These are phyloP conservation scores for Dryadomyces quercus-mongolicae DNA, from an alignment of 2,329 filamentous ascomycete genomes.

Conservation along the genomic window DNA sequence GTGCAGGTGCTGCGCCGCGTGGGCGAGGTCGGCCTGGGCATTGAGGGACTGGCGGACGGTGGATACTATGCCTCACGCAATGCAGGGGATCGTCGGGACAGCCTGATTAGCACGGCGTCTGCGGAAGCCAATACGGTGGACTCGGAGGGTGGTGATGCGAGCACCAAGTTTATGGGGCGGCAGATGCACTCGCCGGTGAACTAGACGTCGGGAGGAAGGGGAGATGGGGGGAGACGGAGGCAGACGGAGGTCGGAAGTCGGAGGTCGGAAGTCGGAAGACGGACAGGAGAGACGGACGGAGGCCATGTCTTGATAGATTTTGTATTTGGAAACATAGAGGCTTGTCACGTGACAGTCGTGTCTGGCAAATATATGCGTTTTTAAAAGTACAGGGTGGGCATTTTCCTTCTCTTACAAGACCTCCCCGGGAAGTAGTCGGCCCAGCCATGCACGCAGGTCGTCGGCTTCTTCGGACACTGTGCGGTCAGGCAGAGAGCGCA, in stretches of 20 bases:
- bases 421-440: constrained; percentile 27
- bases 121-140: constrained; percentile 10
- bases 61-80: background rate
- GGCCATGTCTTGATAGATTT: background rate
- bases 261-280: too few species aligned
- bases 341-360: background rate
- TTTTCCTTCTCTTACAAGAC: too few species aligned
- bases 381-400: too few species aligned
- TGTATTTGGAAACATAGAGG: background rate
- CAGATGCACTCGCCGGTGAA: constrained; percentile 8
- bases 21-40: constrained; percentile 61
- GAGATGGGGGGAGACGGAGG: too few species aligned
- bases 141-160: constrained; percentile 14
- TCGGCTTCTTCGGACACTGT: constrained; percentile 40
- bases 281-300: too few species aligned
- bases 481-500: constrained; percentile 32
- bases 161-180: constrained; percentile 15
- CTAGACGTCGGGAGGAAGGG: background rate
- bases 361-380: background rate
- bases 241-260: too few species aligned
- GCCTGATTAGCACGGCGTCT: constrained; percentile 10
- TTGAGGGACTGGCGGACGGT: constrained; percentile 17
- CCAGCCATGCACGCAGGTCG: constrained; percentile 31
- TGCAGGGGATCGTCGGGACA: constrained; percentile 8
- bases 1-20: constrained; percentile 69